phyloP scores from a whole-genome alignment of 495 filamentous ascomycete genomes.

The Sporormia fimetaria region DNA sequence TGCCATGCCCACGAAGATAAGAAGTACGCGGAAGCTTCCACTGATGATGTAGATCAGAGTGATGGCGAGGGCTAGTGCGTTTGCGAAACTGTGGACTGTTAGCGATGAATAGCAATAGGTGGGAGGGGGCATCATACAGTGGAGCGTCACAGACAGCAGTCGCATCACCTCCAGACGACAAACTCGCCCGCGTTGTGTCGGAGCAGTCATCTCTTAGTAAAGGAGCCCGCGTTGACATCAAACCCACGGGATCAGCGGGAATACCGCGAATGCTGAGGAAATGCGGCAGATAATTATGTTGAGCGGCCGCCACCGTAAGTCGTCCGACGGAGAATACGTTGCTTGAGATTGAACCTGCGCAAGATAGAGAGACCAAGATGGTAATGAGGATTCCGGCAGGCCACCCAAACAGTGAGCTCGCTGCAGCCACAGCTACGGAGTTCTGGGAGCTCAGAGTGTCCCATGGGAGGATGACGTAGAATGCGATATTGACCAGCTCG shows the following conservation, averaged over 20 bases:
- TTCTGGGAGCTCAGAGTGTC: constrained; percentile 13
- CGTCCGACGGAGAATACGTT: constrained; percentile 18
- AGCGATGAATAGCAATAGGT: not conserved
- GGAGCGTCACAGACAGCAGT: constrained; percentile 2
- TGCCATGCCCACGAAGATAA: constrained; percentile 22
- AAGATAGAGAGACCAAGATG: constrained; percentile 17
- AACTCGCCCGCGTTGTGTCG: too few species aligned
- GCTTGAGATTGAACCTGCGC: constrained; percentile 18
- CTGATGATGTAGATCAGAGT: constrained; percentile 17
- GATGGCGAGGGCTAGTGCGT: constrained; percentile 7
- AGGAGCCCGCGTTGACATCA: not conserved
- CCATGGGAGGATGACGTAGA: constrained; percentile 20
- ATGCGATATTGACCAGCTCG: constrained; percentile 16
- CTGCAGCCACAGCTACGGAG: constrained; percentile 15
- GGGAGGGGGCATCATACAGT: not conserved
- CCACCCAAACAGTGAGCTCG: constrained; percentile 7
- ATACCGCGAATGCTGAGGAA: constrained; percentile 10
- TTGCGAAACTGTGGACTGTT: constrained; percentile 6
- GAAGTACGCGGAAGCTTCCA: constrained; percentile 14
- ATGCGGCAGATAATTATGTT: constrained; percentile 14
- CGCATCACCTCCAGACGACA: not conserved
- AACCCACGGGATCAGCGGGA: not conserved
- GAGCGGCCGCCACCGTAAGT: constrained; percentile 14
- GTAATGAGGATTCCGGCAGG: constrained; percentile 13
- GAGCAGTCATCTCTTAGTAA: too few species aligned